Conservation (phyloP, 495 filamentous ascomycete species). For the Xylaria bambusicola region DNA sequence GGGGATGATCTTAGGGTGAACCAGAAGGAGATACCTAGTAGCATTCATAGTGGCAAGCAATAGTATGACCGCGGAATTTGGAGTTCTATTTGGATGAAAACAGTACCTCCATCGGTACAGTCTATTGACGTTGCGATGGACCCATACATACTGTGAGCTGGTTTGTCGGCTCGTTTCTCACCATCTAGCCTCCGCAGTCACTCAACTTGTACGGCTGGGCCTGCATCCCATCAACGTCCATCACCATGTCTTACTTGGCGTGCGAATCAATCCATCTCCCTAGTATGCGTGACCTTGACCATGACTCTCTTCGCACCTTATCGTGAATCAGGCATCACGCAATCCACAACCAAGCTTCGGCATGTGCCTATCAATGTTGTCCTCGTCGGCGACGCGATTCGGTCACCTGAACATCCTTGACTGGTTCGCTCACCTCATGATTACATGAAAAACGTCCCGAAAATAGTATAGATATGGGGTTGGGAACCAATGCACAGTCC, state of each 20-base stretch:
- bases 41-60: not conserved
- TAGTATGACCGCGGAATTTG: no score
- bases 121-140: no score
- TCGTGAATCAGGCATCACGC: slow-evolving; percentile 1
- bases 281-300: not conserved
- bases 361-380: not conserved
- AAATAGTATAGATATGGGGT: slow-evolving; percentile 2
- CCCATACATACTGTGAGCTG: no score
- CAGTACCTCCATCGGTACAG: no score
- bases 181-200: slow-evolving; percentile 1
- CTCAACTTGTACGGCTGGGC: slow-evolving; percentile 1
- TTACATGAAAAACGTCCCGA: slow-evolving; percentile 6
- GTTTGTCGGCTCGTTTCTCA: no score
- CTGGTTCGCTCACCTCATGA: not conserved
- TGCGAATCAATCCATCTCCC: not conserved
- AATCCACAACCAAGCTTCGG: not conserved
- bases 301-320: slow-evolving; percentile 4
- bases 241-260: slow-evolving; percentile 4
- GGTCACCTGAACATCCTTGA: slow-evolving; percentile 11
- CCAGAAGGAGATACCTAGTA: no score
- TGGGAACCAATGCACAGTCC: not conserved
- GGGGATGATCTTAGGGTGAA: no score
- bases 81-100: slow-evolving; percentile 2
- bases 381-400: slow-evolving; percentile 14
- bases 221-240: slow-evolving; percentile 12